phyloP scores from a whole-genome alignment of 495 filamentous ascomycete species.

The Neurospora sp. region DNA sequence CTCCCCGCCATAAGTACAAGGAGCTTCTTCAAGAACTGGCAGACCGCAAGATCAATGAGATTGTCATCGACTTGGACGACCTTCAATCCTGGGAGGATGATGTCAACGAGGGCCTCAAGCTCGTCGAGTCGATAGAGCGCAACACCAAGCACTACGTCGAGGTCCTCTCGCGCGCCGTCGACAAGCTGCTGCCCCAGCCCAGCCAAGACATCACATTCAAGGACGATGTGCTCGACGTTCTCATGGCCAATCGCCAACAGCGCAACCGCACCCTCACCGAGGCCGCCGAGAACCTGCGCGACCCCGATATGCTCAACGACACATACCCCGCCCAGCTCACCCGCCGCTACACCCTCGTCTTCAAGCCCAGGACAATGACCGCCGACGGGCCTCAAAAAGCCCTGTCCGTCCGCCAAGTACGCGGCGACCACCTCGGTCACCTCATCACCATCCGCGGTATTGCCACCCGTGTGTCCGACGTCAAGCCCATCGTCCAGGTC shows the following conservation, averaged over 20 bases:
- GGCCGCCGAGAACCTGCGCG: constrained; percentile 56
- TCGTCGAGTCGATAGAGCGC: constrained; percentile 74
- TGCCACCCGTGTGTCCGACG: constrained; percentile 88
- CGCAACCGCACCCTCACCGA: constrained; percentile 68
- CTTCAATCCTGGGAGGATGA: constrained; percentile 63
- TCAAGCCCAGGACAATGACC: constrained; percentile 76
- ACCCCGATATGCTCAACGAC: constrained; percentile 45
- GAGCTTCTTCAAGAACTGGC: constrained; percentile 80
- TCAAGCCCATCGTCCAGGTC: constrained; percentile 93
- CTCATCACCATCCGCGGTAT: constrained; percentile 94
- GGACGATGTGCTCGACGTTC: constrained; percentile 92
- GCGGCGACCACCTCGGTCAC: constrained; percentile 82
- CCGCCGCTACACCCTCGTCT: constrained; percentile 86
- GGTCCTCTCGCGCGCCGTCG: constrained; percentile 76
- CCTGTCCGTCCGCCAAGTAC: constrained; percentile 83
- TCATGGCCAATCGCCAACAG: constrained; percentile 82
- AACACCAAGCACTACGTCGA: constrained; percentile 97
- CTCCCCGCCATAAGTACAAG: constrained; percentile 80
- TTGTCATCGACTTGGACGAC: constrained; percentile 86
- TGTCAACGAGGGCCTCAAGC: constrained; percentile 57
- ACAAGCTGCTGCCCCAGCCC: constrained; percentile 74
- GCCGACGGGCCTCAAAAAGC: constrained; percentile 69
- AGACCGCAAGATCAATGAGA: constrained; percentile 61
- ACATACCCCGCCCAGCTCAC: constrained; percentile 89
- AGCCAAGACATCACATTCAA: constrained; percentile 79